Percentiles rank a stretch among this genome's conserved stretches.
Conservation (phyloP, 2,329 filamentous ascomycete species). For the Paecilomyces fulvus region DNA sequence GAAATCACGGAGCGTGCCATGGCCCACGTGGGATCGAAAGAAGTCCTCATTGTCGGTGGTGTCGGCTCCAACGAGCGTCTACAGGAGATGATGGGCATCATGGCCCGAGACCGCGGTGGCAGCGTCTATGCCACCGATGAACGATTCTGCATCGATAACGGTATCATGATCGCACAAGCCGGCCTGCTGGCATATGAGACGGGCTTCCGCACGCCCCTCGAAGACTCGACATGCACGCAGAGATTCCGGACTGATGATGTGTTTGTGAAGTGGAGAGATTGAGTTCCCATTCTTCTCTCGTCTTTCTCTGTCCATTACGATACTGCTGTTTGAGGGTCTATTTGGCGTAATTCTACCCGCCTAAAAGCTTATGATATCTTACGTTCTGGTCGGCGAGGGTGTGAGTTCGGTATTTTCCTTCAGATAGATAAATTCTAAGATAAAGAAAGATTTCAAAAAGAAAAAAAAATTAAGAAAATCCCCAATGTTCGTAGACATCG, state of each 20-base stretch:
- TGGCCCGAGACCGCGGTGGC: constrained; percentile 82
- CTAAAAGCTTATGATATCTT: neutral
- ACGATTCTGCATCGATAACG: constrained; percentile 97
- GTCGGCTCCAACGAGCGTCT: constrained; percentile 91
- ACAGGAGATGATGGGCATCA: constrained; percentile 97
- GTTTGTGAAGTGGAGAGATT: constrained; percentile 68
- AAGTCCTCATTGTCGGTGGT: constrained; percentile 91
- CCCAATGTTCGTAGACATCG: no score
- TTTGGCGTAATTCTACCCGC: neutral
- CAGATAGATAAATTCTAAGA: neutral
- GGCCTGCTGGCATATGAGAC: constrained; percentile 77
- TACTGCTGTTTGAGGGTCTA: neutral
- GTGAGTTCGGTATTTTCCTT: neutral
- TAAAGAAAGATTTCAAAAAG: neutral
- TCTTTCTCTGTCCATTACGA: neutral
- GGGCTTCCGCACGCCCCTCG: constrained; percentile 66
- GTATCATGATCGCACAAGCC: constrained; percentile 98
- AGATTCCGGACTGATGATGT: constrained; percentile 77
- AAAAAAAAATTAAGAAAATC: no score
- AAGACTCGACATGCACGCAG: constrained; percentile 78
- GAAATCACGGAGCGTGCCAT: constrained; percentile 98
- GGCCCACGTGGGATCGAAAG: constrained; percentile 85
- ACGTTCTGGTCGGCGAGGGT: neutral
- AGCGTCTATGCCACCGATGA: constrained; percentile 94
- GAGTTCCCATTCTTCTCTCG: constrained; percentile 9